Conservation (phyloP, 2,329 filamentous ascomycete species). For the Geosmithia putterillii region DNA sequence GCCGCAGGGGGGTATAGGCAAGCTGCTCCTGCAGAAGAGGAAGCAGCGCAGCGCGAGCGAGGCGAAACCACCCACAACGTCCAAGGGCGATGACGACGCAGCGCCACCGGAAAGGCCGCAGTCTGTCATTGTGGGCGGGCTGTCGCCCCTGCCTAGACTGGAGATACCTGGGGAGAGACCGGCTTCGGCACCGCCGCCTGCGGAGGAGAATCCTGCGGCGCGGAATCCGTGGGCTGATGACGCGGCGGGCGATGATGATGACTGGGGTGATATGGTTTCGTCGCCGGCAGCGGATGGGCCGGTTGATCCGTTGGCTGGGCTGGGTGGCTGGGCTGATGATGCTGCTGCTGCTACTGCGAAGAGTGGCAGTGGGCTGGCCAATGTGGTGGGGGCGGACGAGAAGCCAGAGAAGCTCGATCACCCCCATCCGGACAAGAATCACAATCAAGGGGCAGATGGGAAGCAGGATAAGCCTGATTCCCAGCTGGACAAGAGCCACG, state of each 20-base stretch:
- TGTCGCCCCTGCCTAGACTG: background rate
- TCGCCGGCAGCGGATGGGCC: constrained; percentile 10
- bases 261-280: constrained; percentile 49
- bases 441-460: too few relatives aligned
- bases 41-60: constrained; percentile 7
- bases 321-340: background rate
- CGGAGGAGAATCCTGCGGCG: background rate
- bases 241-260: constrained; percentile 37
- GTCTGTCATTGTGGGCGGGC: background rate
- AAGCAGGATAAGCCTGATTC: too few relatives aligned
- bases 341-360: too few relatives aligned
- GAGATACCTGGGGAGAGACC: background rate
- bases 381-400: background rate
- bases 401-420: background rate
- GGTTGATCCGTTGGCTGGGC: background rate
- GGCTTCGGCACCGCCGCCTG: background rate
- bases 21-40: constrained; percentile 13
- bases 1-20: constrained; percentile 33
- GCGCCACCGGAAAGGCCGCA: background rate
- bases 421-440: too few relatives aligned
- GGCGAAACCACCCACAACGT: background rate
- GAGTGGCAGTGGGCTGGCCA: too few relatives aligned
- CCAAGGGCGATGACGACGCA: background rate
- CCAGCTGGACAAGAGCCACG: too few relatives aligned
- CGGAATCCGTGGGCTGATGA: constrained; percentile 7